A percentile compares a stretch with the other conserved stretches of the same genome.
These are phyloP conservation scores for Cyclotella atomus DNA, from an alignment of 108 stramenopile genomes.

Conservation along the genomic window DNA sequence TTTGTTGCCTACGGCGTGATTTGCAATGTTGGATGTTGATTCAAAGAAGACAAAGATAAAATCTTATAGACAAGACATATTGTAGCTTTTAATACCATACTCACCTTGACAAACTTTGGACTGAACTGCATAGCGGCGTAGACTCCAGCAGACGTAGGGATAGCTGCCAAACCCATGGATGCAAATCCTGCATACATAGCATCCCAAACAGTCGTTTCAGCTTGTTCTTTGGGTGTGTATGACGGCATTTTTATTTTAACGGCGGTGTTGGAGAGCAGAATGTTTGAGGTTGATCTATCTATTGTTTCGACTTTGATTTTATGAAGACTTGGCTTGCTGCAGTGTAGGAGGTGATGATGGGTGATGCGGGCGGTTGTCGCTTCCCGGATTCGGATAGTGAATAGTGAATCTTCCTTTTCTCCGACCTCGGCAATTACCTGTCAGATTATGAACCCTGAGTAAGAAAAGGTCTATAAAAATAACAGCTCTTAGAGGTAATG, in stretches of 20 bases:
- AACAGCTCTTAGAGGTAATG: too few relatives aligned
- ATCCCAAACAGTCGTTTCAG: slow-evolving; percentile 54
- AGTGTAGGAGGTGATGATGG: too few relatives aligned
- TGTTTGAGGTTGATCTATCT: too few relatives aligned
- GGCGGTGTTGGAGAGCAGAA: too few relatives aligned
- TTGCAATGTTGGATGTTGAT: not conserved
- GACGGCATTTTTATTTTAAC: slow-evolving; percentile 14
- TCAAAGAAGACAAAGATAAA: too few relatives aligned
- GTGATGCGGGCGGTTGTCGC: not conserved
- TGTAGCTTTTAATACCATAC: too few relatives aligned
- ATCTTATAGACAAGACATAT: too few relatives aligned
- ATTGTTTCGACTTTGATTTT: not conserved
- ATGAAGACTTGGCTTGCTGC: too few relatives aligned
- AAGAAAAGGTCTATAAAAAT: too few relatives aligned
- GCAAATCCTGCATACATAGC: slow-evolving; percentile 69
- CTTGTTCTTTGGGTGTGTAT: slow-evolving; percentile 29
- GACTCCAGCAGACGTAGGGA: slow-evolving; percentile 57
- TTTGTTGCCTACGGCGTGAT: slow-evolving; percentile 68
- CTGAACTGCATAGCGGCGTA: slow-evolving; percentile 53
- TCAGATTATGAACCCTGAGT: too few relatives aligned
- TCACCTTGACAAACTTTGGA: slow-evolving; percentile 52
- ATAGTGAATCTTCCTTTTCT: too few relatives aligned
- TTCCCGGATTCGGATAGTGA: not conserved
- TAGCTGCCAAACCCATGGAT: slow-evolving; percentile 52
- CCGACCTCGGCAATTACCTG: too few relatives aligned